Percentiles rank a stretch among this genome's conserved stretches.
Evolutionary conservation across 2,329 filamentous ascomycete genomes (phyloP).

Genomic region (Alternaria ventricosa): DNA sequence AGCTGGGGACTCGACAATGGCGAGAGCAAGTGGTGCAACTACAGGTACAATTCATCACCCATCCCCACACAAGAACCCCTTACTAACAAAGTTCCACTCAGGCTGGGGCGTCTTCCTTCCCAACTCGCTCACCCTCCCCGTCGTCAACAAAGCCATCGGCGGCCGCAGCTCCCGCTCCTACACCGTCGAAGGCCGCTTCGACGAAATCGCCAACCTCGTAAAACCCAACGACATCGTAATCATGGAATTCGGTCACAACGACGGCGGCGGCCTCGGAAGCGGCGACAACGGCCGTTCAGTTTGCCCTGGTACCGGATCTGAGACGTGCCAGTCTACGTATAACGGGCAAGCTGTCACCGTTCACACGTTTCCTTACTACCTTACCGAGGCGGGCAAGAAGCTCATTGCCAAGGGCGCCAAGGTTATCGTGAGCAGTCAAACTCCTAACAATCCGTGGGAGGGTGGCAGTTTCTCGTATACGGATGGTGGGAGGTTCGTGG

Average conservation of each 20-base stretch:
- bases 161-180: conserved; percentile 72
- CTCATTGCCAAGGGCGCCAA: conserved; percentile 64
- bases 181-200: conserved; percentile 70
- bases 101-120: conserved; percentile 70
- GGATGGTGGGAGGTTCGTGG: conserved; percentile 60
- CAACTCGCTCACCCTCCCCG: conserved; percentile 57
- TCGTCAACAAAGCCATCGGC: conserved; percentile 70
- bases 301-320: conserved; percentile 61
- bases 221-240: conserved; percentile 68
- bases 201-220: conserved; percentile 61
- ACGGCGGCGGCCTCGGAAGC: conserved; percentile 63
- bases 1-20: conserved; percentile 69
- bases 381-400: conserved; percentile 62
- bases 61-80: neutral
- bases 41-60: conserved; percentile 40
- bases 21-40: conserved; percentile 53
- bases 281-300: conserved; percentile 68
- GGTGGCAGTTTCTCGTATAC: conserved; percentile 58
- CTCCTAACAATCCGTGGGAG: conserved; percentile 70
- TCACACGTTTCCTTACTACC: conserved; percentile 66
- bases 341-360: conserved; percentile 62
- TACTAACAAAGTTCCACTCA: conserved; percentile 31
- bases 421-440: conserved; percentile 65
- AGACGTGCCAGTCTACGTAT: conserved; percentile 62
- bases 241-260: conserved; percentile 77